Evolutionary conservation across 208 protist species (phyloP).

Genomic region (Acanthamoeba healyi): DNA sequence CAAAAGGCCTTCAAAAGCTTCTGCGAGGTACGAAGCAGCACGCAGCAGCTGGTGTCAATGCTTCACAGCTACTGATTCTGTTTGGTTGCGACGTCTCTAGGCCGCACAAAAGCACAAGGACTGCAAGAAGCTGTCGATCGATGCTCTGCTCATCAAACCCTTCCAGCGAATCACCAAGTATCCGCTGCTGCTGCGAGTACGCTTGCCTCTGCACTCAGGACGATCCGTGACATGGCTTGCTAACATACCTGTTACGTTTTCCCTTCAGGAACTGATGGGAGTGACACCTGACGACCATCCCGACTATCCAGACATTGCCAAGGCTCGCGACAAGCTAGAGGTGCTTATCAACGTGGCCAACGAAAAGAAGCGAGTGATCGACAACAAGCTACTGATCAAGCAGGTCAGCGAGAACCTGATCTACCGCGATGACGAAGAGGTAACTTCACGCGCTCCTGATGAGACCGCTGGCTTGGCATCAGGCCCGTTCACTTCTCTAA

Average conservation of each 20-base stretch:
- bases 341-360: constrained; percentile 50
- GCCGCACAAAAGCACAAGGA: constrained; percentile 11
- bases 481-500: too few relatives aligned
- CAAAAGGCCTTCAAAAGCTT: background rate
- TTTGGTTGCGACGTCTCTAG: background rate
- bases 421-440: constrained; percentile 16
- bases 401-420: constrained; percentile 18
- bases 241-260: background rate
- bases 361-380: constrained; percentile 27
- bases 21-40: background rate
- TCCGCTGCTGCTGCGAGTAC: constrained; percentile 61
- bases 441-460: too few relatives aligned
- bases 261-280: background rate
- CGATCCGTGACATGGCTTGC: background rate
- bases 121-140: background rate
- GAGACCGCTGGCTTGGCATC: too few relatives aligned
- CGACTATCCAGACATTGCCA: background rate
- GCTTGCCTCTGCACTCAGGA: background rate
- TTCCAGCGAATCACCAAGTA: constrained; percentile 74
- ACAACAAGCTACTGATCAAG: constrained; percentile 3
- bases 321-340: background rate
- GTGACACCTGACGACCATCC: constrained; percentile 1
- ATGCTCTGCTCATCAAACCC: constrained; percentile 50
- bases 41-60: too few relatives aligned
- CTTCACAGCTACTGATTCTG: too few relatives aligned